Conservation (phyloP, 2,329 filamentous ascomycete species). For the Tothia fuscella region DNA sequence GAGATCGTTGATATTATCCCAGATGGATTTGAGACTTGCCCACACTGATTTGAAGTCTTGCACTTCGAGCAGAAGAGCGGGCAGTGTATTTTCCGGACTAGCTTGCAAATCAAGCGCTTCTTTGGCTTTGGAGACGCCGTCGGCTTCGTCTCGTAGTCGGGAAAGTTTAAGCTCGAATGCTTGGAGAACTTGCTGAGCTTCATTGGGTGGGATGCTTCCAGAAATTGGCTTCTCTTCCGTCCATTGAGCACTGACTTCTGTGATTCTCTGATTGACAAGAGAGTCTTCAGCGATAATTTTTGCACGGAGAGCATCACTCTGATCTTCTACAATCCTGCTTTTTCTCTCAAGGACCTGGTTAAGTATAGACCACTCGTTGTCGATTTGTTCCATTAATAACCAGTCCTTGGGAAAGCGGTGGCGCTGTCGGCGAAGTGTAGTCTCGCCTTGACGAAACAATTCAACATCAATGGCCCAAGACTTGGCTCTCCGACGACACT, state of each 20-base stretch:
- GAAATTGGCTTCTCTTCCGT: slow-evolving; percentile 95
- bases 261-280: slow-evolving; percentile 77
- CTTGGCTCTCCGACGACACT: slow-evolving; percentile 87
- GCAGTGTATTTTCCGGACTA: slow-evolving; percentile 66
- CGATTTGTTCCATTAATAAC: slow-evolving; percentile 91
- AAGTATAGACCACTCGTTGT: slow-evolving; percentile 87
- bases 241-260: slow-evolving; percentile 77
- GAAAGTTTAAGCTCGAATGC: slow-evolving; percentile 79
- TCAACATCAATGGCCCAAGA: slow-evolving; percentile 93
- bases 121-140: slow-evolving; percentile 93
- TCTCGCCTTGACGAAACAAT: slow-evolving; percentile 89
- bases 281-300: slow-evolving; percentile 94
- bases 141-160: slow-evolving; percentile 71
- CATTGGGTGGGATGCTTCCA: slow-evolving; percentile 79
- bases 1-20: slow-evolving; percentile 89
- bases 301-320: slow-evolving; percentile 84
- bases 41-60: slow-evolving; percentile 98
- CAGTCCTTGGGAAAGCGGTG: slow-evolving; percentile 92
- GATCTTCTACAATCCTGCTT: slow-evolving; percentile 89
- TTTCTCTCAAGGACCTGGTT: slow-evolving; percentile 88
- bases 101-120: slow-evolving; percentile 86
- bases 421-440: slow-evolving; percentile 77
- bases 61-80: slow-evolving; percentile 84
- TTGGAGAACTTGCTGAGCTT: slow-evolving; percentile 70
- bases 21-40: slow-evolving; percentile 90